Base-by-base conservation (phyloP, 768 basidiomycete genomes). In the Russula dissimulans region DNA sequence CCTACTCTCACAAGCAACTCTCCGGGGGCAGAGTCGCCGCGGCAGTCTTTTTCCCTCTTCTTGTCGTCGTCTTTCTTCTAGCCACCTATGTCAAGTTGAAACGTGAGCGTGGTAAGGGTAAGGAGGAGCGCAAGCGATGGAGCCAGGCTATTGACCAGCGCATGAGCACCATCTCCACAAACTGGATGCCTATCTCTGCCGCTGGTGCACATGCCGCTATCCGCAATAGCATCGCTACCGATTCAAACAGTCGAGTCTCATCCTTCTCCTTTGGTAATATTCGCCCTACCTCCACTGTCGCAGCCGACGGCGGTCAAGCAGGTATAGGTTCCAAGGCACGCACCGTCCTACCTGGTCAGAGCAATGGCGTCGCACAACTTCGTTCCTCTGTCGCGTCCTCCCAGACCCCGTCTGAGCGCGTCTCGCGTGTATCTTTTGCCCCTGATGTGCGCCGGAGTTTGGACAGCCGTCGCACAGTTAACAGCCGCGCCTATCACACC, bases 121-220 rank as follows among this genome's bases (percentile, higher is more conserved):
- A 73, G 57, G 75, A 79, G 32, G 78, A 86, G 69, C 77, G 80
- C 67, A 78, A 74, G 70, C 76, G 77, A 22, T 92, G 81, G 77
- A 82, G 79, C 43, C 78, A 84, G 69, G 79, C 76, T 10, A 71
- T 92, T 70, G 89, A 92, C 74, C 83, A 82, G 71, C 86, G 89
- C 70, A 91, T 92, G 89, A 86, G 83, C 2, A 87, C 85, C 51
- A 88, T 91, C 65, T 85, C 83, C 6, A 74, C 78, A 18, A 86
- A 90, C 67, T 91, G 89, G 89, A 86, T 85, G 70, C 77, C 79
- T 46, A 83, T 90, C 66, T 81, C 85, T 8, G 74, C 77, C 5
- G 84, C 81, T 4, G 89, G 87, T 50, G 90, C 89, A 0, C 75
- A 77, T 22, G 87, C 84, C 38, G 90, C 87, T 11, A 85, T 92